Conservation (phyloP, 169 alveolate genomes). For the Plasmodium cynomolgi region DNA sequence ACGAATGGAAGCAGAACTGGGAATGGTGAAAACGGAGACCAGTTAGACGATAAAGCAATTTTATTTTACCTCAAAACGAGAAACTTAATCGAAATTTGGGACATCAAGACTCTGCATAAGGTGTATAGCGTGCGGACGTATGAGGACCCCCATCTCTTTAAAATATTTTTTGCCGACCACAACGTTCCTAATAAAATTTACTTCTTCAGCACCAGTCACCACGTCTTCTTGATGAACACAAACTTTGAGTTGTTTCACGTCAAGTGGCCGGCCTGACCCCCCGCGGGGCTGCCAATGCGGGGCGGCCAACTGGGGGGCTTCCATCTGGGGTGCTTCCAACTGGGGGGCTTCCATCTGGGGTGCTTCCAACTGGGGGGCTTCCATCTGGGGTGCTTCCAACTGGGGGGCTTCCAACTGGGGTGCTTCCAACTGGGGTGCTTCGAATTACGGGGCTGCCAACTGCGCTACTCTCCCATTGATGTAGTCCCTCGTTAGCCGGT, state of each 20-base stretch:
- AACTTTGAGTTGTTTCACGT: slow-evolving; percentile 37
- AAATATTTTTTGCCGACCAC: slow-evolving; percentile 35
- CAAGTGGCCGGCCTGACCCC: slow-evolving; percentile 24
- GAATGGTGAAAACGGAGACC: background rate
- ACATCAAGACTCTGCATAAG: slow-evolving; percentile 41
- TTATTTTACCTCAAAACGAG: slow-evolving; percentile 52
- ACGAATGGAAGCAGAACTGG: background rate
- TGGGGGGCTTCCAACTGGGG: too few relatives aligned
- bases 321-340: too few relatives aligned
- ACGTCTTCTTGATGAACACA: slow-evolving; percentile 46
- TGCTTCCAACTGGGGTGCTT: too few relatives aligned
- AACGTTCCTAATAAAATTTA: slow-evolving; percentile 27
- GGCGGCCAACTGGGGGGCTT: too few relatives aligned
- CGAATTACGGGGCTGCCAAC: too few relatives aligned
- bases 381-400: too few relatives aligned
- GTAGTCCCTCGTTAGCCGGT: background rate
- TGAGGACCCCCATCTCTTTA: slow-evolving; percentile 37
- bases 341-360: too few relatives aligned
- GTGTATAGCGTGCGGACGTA: slow-evolving; percentile 36
- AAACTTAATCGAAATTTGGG: slow-evolving; percentile 68
- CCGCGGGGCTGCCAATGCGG: background rate
- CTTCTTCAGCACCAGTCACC: slow-evolving; percentile 31
- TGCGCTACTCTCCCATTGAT: background rate
- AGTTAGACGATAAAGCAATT: slow-evolving; percentile 33
- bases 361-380: too few relatives aligned